Evolutionary conservation across 306 rosid species (phyloP), one percentile per base, ranked within the genome.

Genomic region (Fragaria ananassa): DNA sequence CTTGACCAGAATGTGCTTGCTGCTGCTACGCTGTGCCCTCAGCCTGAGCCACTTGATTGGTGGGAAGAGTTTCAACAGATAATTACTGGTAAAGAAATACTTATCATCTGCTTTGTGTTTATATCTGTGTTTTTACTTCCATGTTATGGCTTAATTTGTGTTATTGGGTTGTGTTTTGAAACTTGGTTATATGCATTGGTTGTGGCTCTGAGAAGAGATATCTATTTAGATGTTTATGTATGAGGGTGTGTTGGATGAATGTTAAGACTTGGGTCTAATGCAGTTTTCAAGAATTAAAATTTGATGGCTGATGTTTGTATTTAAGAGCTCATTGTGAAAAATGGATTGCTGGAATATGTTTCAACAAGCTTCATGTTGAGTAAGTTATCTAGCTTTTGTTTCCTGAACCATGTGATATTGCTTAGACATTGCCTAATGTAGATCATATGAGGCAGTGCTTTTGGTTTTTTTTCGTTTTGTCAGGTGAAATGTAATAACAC

Each of bases 61-160:
- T 93, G 98, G 98, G 87, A 85, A 37, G 88, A 75, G 76, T 93
- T 93, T 79, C 87, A 93, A 60, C 85, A 23, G 70, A 89, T 93
- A 87, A 89, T 93, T 80, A 80, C 89, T 68, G 98, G 98, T 93
- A 72, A 44, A 34, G 18, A 50, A 3, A 21, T 3, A 14, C 71
- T 44, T 44, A 6, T 61, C 58, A 34, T 9, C 21, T 46, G n/a
- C 41, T 49, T n/a, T 60, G 67, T 41, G 54, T 74, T 51, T 42
- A n/a, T 58, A 23, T 65, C 49, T 56, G 31, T 42, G 45, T 82
- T 77, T 77, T 64, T 5, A 10, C 42, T 29, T 57, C 13, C 10
- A 4, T 13, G 53, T 70, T 70, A 35, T 50, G 45, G 25, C 68
- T 35, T 81, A 31, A 34, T 78, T 25, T 73, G 65, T 15, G 71